Base-by-base conservation (phyloP, 345 rosid genomes). In the Salix dunnii region DNA sequence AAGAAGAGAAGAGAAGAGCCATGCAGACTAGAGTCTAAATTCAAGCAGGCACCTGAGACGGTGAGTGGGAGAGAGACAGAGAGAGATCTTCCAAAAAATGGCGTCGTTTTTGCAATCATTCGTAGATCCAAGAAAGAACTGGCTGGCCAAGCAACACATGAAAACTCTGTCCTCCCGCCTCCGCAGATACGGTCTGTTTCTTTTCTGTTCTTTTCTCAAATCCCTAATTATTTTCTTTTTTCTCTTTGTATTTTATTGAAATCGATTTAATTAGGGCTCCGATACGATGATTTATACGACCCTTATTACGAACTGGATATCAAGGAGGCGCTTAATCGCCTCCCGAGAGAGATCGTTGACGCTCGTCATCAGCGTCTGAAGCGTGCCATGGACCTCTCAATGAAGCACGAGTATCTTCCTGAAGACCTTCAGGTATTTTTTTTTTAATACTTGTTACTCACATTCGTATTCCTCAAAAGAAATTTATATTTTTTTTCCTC, bases 381-480 rank as follows among this genome's bases (percentile, higher is more conserved):
- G 89, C 99, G 98, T 64, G 97, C 99, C 73, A 90, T 93, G 90
- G 99, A 96, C 81, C 98, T 96, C 74, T 96, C 99, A 75, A 88
- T 96, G 98, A 96, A 96, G 87, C 99, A 96, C 81, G 87, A 91
- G 86, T 92, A 92, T 82, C 98, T 96, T 38, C 85, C 94, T 23
- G 80, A 88, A 74, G 80, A 93, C 63, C 91, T 96, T 43, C 97
- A 91, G 97, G 98, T 95, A 75, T 67, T 10, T 40, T 40, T 40
- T 40, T 2, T 43, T 31, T 18, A 62, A 21, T 25, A 53, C 16
- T 51, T 9, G 72, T 40, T 4, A n/a, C 63, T 3, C 16, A 28
- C 61, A 13, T 3, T 28, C 1, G 14, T 35, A 43, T 65, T 65
- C 6, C 28, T 65, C 17, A 7, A 16, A 30, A 30, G n/a, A 23